Evolutionary conservation across 495 filamentous ascomycete genomes (phyloP).

Genomic region (Extremus antarcticus): DNA sequence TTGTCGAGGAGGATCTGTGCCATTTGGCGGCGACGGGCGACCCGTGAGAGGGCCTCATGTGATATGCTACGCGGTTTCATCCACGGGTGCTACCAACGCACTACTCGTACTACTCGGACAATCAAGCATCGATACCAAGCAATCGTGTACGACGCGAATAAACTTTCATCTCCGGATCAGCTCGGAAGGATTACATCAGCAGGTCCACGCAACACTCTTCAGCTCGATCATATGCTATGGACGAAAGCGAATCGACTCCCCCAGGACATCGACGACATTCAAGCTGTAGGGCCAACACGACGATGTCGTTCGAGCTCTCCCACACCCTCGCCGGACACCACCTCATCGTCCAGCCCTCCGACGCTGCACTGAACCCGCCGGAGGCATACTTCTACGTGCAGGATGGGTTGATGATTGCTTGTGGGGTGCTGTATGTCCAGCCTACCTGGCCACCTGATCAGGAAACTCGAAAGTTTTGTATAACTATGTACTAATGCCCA

Average conservation of each 20-base stretch:
- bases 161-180: background rate
- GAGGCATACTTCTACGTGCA: conserved; percentile 14
- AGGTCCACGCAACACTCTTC: background rate
- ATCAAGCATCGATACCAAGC: background rate
- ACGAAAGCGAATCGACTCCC: too few relatives aligned
- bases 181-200: background rate
- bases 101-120: too few relatives aligned
- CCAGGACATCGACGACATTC: too few relatives aligned
- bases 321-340: background rate
- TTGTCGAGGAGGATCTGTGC: too few relatives aligned
- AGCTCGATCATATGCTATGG: background rate
- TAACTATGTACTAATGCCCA: background rate
- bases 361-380: conserved; percentile 12
- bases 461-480: too few relatives aligned
- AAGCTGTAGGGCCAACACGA: background rate
- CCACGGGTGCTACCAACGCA: too few relatives aligned
- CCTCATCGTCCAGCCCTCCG: conserved; percentile 12
- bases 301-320: conserved; percentile 9
- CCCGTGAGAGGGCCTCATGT: too few relatives aligned
- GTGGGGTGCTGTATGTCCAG: conserved; percentile 15
- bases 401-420: conserved; percentile 19
- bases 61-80: too few relatives aligned
- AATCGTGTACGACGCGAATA: too few relatives aligned
- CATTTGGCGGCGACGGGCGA: too few relatives aligned
- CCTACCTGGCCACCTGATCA: too few relatives aligned